Conservation (phyloP, 208 protist species). For the Crithidia thermophila region DNA sequence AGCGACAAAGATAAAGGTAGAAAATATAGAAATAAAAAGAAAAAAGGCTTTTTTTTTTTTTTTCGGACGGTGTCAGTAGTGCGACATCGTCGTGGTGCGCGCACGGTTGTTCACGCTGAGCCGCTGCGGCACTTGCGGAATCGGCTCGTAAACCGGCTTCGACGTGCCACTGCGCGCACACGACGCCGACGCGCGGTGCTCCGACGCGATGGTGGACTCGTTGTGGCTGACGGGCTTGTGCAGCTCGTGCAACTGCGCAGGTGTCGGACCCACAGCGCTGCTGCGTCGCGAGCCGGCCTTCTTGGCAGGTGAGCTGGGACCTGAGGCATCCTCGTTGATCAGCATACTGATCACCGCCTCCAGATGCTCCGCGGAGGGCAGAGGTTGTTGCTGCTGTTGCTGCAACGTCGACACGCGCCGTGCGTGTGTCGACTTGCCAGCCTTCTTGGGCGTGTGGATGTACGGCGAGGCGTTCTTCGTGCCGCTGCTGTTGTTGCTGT, state of each 20-base stretch:
- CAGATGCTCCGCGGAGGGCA: not conserved
- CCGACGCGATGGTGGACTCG: conserved; percentile 2
- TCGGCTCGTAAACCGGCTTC: not conserved
- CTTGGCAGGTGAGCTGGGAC: not conserved
- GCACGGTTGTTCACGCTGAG: not conserved
- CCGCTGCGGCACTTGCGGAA: conserved; percentile 12
- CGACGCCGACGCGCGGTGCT: conserved; percentile 9
- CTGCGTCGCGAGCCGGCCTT: not conserved
- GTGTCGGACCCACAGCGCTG: not conserved
- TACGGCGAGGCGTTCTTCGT: not conserved
- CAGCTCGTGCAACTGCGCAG: not conserved
- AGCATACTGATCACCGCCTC: not conserved
- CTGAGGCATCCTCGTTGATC: not conserved
- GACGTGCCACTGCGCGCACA: not conserved
- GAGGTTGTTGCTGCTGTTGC: not conserved
- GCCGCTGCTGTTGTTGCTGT: not conserved
- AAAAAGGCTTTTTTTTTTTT: not conserved
- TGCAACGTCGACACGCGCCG: not conserved
- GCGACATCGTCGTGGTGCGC: not conserved
- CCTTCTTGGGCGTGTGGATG: conserved; percentile 3
- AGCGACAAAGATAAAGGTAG: not conserved
- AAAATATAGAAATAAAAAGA: conserved; percentile 4
- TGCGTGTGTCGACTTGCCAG: not conserved
- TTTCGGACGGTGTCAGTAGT: conserved; percentile 12
- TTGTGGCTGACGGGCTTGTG: not conserved